Conservation (phyloP, 1,139 yeast genomes). For the Candida dubliniensis region DNA sequence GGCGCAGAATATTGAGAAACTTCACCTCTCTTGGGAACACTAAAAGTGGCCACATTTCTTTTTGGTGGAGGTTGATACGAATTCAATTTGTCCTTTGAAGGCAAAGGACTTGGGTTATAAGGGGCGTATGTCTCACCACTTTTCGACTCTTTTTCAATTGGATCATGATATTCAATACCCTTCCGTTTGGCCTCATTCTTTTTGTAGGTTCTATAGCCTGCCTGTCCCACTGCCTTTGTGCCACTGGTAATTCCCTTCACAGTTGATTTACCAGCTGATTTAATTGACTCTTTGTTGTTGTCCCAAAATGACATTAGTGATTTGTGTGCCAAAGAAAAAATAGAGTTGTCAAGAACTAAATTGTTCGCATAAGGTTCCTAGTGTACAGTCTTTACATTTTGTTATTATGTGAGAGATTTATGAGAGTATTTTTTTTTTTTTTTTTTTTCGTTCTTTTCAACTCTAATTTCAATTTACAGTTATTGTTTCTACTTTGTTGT, state of each 20-base stretch:
- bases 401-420: neutral
- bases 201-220: slow-evolving; percentile 52
- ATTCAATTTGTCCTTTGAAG: slow-evolving; percentile 24
- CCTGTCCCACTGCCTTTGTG: slow-evolving; percentile 46
- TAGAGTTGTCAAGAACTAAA: too few relatives aligned
- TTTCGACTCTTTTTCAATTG: slow-evolving; percentile 6
- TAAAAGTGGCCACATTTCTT: slow-evolving; percentile 27
- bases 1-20: slow-evolving; percentile 9
- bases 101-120: slow-evolving; percentile 14
- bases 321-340: neutral
- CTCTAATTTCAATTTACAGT: neutral
- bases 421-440: neutral
- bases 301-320: slow-evolving; percentile 2
- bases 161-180: slow-evolving; percentile 18
- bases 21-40: slow-evolving; percentile 13
- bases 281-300: slow-evolving; percentile 33
- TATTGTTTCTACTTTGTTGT: too few relatives aligned
- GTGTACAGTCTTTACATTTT: neutral
- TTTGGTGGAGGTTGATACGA: slow-evolving; percentile 42
- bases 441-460: neutral
- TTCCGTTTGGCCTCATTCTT: slow-evolving; percentile 32
- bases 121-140: slow-evolving; percentile 3
- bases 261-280: slow-evolving; percentile 47
- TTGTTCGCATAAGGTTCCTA: too few relatives aligned
- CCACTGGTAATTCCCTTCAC: slow-evolving; percentile 52